Evolutionary conservation across 2,329 filamentous ascomycete species (phyloP).

Genomic region (Fusarium fracticaudum): DNA sequence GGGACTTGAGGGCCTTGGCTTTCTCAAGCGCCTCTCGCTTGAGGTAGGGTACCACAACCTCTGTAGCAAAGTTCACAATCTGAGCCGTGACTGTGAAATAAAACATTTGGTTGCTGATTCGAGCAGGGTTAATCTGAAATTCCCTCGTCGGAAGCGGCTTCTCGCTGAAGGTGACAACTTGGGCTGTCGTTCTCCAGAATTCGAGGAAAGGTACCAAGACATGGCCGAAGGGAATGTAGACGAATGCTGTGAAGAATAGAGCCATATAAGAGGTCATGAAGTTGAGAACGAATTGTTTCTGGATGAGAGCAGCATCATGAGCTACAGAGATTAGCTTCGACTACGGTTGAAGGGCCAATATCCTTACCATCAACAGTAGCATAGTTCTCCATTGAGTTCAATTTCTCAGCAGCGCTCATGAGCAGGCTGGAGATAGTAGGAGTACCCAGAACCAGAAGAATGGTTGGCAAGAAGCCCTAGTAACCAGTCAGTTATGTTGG

Average conservation of each 20-base stretch:
- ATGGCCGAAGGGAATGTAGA: conserved; percentile 92
- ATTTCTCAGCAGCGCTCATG: conserved; percentile 76
- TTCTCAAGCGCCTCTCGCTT: conserved; percentile 83
- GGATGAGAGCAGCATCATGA: conserved; percentile 84
- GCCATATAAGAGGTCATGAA: conserved; percentile 96
- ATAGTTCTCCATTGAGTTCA: conserved; percentile 92
- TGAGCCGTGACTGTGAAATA: conserved; percentile 97
- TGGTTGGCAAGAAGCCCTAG: conserved; percentile 86
- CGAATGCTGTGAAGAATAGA: conserved; percentile 90
- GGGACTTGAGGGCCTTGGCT: conserved; percentile 77
- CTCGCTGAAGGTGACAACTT: conserved; percentile 78
- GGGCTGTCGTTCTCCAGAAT: conserved; percentile 78
- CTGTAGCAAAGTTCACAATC: conserved; percentile 85
- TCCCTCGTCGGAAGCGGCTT: conserved; percentile 71
- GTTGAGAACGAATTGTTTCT: conserved; percentile 95
- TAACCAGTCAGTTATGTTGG: conserved; percentile 19
- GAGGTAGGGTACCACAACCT: conserved; percentile 84
- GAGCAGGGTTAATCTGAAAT: conserved; percentile 84
- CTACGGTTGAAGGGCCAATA: conserved; percentile 8
- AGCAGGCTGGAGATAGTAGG: conserved; percentile 81
- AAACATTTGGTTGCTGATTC: conserved; percentile 90
- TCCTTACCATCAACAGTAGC: conserved; percentile 76
- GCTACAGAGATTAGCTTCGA: conserved; percentile 54
- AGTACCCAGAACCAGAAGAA: conserved; percentile 83
- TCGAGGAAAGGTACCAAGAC: conserved; percentile 87